These are phyloP conservation scores for Sphagnum tenellum DNA, from an alignment of 225 moss, liverwort and hornwort species.

Conservation along the genomic window DNA sequence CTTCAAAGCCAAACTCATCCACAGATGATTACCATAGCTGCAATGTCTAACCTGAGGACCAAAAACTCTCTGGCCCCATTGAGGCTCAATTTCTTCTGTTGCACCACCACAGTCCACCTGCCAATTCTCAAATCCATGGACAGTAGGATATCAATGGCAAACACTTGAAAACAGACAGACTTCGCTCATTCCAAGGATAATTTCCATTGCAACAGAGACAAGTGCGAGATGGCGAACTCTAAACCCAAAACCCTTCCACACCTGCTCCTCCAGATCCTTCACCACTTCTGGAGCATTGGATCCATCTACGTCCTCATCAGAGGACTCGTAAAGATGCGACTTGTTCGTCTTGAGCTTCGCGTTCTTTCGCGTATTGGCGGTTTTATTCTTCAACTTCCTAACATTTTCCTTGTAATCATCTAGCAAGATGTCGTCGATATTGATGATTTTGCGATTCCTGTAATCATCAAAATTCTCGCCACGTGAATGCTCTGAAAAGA, in stretches of 20 bases:
- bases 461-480: too few relatives aligned
- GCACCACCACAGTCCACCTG: constrained; percentile 1
- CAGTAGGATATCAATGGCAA: too few relatives aligned
- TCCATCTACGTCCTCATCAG: constrained; percentile 25
- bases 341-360: constrained; percentile 6
- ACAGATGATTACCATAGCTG: too few relatives aligned
- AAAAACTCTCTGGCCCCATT: constrained; percentile 31
- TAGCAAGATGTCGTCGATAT: constrained; percentile 34
- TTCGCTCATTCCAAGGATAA: too few relatives aligned
- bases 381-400: constrained; percentile 19
- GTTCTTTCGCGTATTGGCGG: constrained; percentile 15
- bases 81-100: constrained; percentile 28
- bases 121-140: too few relatives aligned
- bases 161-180: too few relatives aligned
- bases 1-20: too few relatives aligned
- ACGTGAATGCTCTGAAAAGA: too few relatives aligned
- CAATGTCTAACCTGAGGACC: constrained; percentile 1
- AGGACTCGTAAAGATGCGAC: constrained; percentile 18
- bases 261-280: constrained; percentile 23
- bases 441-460: constrained; percentile 18
- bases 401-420: constrained; percentile 23
- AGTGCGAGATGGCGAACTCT: too few relatives aligned
- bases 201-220: too few relatives aligned
- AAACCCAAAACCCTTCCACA: neutral
- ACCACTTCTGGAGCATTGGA: constrained; percentile 13